Conservation (phyloP, 2,329 filamentous ascomycete species). For the Fusarium nisikadoi region DNA sequence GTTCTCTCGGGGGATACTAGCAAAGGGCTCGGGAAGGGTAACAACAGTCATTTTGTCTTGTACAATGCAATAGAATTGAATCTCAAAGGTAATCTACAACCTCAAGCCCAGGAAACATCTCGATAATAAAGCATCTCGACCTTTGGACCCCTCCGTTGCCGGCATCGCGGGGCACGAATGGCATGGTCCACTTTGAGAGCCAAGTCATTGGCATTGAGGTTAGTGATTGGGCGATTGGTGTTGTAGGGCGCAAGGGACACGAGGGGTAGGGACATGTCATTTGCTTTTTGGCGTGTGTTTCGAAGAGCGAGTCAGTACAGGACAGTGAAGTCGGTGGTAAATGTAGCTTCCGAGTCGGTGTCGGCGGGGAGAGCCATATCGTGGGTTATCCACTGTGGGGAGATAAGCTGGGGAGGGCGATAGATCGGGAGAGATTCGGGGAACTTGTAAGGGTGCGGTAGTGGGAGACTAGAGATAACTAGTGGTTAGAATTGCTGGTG, state of each 20-base stretch:
- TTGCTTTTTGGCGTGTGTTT: neutral
- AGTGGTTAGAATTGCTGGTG: neutral
- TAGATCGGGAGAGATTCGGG: neutral
- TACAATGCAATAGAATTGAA: neutral
- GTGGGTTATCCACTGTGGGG: constrained; percentile 1
- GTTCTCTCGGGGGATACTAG: constrained; percentile 68
- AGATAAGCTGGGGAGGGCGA: constrained; percentile 4
- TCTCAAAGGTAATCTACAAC: neutral
- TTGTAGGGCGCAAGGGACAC: constrained; percentile 39
- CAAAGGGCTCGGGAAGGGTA: constrained; percentile 69
- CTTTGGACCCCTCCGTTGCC: constrained; percentile 25
- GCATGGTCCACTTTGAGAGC: constrained; percentile 29
- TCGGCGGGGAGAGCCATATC: constrained; percentile 6
- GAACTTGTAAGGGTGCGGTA: neutral
- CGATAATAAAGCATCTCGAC: neutral
- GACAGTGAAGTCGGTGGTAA: constrained; percentile 16
- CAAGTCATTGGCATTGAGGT: neutral
- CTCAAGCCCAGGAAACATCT: neutral
- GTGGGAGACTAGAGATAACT: neutral
- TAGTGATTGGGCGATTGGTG: constrained; percentile 13
- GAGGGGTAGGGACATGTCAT: constrained; percentile 33
- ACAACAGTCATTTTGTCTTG: constrained; percentile 46
- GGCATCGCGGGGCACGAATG: constrained; percentile 28
- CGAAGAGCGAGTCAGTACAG: constrained; percentile 21
- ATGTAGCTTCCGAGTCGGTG: constrained; percentile 31